Conservation (phyloP, 179 eudicot genomes). For the Heliamphora pulchella region DNA sequence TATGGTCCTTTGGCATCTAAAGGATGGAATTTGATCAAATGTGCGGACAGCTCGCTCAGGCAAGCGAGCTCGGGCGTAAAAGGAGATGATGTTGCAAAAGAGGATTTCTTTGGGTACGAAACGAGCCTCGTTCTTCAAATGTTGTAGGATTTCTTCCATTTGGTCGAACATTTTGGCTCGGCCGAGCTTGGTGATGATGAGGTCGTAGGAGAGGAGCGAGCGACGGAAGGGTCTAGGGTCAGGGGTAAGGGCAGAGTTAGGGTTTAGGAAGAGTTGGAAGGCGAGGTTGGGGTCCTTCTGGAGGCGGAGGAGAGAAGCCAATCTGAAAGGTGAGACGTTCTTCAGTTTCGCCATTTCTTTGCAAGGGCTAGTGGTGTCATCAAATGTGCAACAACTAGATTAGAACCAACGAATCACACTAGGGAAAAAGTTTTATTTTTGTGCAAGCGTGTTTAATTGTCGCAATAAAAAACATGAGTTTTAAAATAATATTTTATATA, state of each 20-base stretch:
- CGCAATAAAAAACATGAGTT: too few relatives aligned
- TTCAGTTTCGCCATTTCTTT: slow-evolving; percentile 38
- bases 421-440: too few relatives aligned
- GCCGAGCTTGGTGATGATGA: slow-evolving; percentile 76
- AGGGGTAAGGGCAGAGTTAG: slow-evolving; percentile 32
- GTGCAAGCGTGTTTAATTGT: too few relatives aligned
- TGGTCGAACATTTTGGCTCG: slow-evolving; percentile 59
- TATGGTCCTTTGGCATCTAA: too few relatives aligned
- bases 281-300: slow-evolving; percentile 59
- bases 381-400: too few relatives aligned
- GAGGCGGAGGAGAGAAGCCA: slow-evolving; percentile 56
- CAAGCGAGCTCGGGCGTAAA: slow-evolving; percentile 44
- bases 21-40: slow-evolving; percentile 51
- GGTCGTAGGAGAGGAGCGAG: slow-evolving; percentile 58
- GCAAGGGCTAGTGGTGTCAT: too few relatives aligned
- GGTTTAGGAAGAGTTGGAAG: slow-evolving; percentile 66
- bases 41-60: slow-evolving; percentile 37
- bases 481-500: too few relatives aligned
- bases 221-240: slow-evolving; percentile 40
- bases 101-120: slow-evolving; percentile 52
- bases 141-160: slow-evolving; percentile 46
- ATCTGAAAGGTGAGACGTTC: slow-evolving; percentile 47
- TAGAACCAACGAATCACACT: too few relatives aligned
- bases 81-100: slow-evolving; percentile 56
- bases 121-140: slow-evolving; percentile 46